Conservation (phyloP, 2,329 filamentous ascomycete species). For the Endoconidiophora laricicola region DNA sequence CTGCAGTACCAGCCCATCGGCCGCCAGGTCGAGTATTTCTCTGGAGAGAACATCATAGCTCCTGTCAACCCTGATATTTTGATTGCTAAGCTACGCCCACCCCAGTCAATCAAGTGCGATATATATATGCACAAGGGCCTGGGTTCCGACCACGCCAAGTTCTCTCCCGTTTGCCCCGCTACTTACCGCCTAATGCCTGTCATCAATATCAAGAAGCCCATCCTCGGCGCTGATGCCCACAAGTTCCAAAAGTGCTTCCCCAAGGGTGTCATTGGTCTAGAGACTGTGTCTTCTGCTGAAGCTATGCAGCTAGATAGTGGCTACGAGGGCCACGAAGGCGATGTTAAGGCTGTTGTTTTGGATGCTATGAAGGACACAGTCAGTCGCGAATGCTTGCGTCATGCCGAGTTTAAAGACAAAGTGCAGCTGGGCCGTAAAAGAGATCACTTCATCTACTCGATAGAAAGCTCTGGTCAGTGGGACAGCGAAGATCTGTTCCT, state of each 20-base stretch:
- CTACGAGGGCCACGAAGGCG: conserved; percentile 59
- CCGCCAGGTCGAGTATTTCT: conserved; percentile 53
- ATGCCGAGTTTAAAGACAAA: conserved; percentile 87
- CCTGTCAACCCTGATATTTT: conserved; percentile 85
- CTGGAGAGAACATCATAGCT: conserved; percentile 48
- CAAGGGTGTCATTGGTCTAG: conserved; percentile 66
- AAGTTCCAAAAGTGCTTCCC: conserved; percentile 90
- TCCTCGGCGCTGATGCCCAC: conserved; percentile 68
- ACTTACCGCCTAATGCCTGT: conserved; percentile 80
- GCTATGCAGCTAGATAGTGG: conserved; percentile 40
- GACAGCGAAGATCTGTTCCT: conserved; percentile 88
- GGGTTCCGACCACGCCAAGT: conserved; percentile 90
- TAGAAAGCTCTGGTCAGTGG: conserved; percentile 92
- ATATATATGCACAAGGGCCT: conserved; percentile 94
- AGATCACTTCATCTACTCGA: conserved; percentile 93
- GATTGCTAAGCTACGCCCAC: conserved; percentile 82
- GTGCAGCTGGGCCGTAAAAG: conserved; percentile 79
- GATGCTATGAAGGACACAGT: conserved; percentile 92
- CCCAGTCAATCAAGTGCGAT: conserved; percentile 69
- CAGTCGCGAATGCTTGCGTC: conserved; percentile 77
- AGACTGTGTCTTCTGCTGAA: conserved; percentile 53
- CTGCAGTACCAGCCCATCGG: conserved; percentile 64
- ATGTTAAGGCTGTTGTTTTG: conserved; percentile 72
- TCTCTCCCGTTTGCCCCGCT: conserved; percentile 87
- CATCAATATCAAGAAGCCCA: conserved; percentile 70